Evolutionary conservation across 1,284 basidiomycete genomes (phyloP), one percentile per base, ranked within the genome.

Genomic region (Moesziomyces aphidis): DNA sequence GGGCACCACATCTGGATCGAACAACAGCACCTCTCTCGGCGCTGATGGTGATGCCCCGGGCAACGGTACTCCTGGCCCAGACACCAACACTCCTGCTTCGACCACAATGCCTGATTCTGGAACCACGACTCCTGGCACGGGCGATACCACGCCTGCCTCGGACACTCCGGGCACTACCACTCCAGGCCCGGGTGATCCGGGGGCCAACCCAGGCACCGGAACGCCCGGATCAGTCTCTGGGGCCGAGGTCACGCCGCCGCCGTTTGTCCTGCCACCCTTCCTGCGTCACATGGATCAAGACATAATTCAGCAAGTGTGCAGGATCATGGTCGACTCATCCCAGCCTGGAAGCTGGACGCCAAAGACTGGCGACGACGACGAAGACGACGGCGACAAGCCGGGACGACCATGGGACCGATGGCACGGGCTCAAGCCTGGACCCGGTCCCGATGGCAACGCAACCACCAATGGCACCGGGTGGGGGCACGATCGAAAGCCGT

Each of bases 251-350:
- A 34, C 42, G 5, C 26, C 36, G 4, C n/a, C 50, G 19, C 21
- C 50, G 22, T 39, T 52, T 36, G 9, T 19, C 11, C 31, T 52
- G 31, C 50, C 50, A 15, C 51, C 51, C 42, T 44, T 53, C 51
- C 39, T 44, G 15, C 42, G 51, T 44, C 39, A 44, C 51, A 21
- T 53, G 10, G 50, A 52, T 26, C 10, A 24, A 23, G 11, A 9
- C 4, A 52, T 43, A 15, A 22, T 52, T 10, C 23, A 23, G 42
- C 34, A 42, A 24, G 50, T 52, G 13, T 52, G 50, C 11, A 5
- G 36, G 7, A 24, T 52, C 24, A 21, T 42, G 34, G 5, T 24
- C 36, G 24, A 39, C 21, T 36, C 50, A 4, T 42, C 44, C 39
- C 49, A 39, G 48, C 50, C 19, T 39, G 28, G 26, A 10, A 19